Percentiles rank a stretch among this genome's conserved stretches.
These are phyloP conservation scores for Apiospora aurea DNA, from an alignment of 2,329 filamentous ascomycete species.

Conservation along the genomic window DNA sequence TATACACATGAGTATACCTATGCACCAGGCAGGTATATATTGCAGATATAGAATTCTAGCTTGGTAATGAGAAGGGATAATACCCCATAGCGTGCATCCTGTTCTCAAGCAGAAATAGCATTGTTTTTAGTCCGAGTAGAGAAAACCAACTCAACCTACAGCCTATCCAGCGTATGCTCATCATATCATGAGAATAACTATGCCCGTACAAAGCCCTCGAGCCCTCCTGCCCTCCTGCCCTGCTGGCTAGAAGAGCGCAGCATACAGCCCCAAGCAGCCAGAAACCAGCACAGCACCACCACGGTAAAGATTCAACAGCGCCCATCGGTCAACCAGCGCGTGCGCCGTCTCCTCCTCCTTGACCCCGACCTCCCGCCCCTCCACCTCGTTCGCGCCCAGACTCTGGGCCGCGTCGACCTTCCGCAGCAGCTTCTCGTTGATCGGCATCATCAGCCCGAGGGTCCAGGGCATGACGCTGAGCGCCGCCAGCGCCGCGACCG, in stretches of 20 bases:
- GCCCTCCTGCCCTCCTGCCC: not conserved
- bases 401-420: constrained; percentile 49
- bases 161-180: not conserved
- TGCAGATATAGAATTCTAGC: too few relatives aligned
- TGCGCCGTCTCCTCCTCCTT: constrained; percentile 28
- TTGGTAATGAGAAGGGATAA: too few relatives aligned
- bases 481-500: constrained; percentile 53
- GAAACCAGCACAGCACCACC: constrained; percentile 51
- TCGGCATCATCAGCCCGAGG: constrained; percentile 50
- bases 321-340: constrained; percentile 48
- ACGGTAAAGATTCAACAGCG: constrained; percentile 73
- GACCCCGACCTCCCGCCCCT: constrained; percentile 18
- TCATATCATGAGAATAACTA: not conserved
- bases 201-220: not conserved
- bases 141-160: not conserved
- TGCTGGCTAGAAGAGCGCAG: constrained; percentile 59
- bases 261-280: constrained; percentile 48
- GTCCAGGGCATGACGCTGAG: constrained; percentile 61
- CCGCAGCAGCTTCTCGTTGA: constrained; percentile 56
- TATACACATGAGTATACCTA: not conserved
- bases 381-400: constrained; percentile 27
- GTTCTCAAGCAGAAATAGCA: too few relatives aligned
- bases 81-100: too few relatives aligned
- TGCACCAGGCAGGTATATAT: not conserved
- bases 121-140: too few relatives aligned